phyloP scores from a whole-genome alignment of 2,329 filamentous ascomycete species.

The Metarhizium album region DNA sequence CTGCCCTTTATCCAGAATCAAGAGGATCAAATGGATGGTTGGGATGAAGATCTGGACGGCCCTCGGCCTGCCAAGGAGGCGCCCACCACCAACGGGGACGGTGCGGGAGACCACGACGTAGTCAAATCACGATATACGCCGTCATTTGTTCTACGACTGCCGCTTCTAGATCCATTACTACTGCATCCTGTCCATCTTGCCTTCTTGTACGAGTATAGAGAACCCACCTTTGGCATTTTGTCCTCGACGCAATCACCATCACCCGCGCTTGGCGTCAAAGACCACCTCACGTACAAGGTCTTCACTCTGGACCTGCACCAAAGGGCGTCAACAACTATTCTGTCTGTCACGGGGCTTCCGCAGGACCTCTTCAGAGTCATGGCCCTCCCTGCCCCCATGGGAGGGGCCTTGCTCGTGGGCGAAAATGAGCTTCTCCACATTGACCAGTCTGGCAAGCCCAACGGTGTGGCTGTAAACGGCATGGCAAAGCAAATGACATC shows the following conservation, averaged over 20 bases:
- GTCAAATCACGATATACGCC: conserved; percentile 60
- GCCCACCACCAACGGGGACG: conserved; percentile 24
- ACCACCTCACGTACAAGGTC: conserved; percentile 82
- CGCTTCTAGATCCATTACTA: conserved; percentile 76
- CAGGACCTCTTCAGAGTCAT: conserved; percentile 79
- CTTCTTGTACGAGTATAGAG: conserved; percentile 93
- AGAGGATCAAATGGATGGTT: conserved; percentile 84
- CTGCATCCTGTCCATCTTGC: conserved; percentile 84
- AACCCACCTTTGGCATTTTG: conserved; percentile 92
- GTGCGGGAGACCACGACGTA: conserved; percentile 7
- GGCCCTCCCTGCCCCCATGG: conserved; percentile 74
- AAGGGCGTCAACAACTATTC: conserved; percentile 80
- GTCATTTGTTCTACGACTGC: conserved; percentile 87
- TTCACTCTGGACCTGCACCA: conserved; percentile 93
- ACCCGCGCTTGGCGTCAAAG: conserved; percentile 70
- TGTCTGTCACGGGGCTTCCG: conserved; percentile 76
- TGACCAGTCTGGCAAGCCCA: conserved; percentile 89
- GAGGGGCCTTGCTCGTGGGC: conserved; percentile 78
- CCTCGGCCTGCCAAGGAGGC: conserved; percentile 43
- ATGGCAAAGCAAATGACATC: conserved; percentile 75
- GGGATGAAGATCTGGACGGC: conserved; percentile 72
- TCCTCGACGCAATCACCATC: conserved; percentile 67
- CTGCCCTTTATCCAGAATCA: conserved; percentile 80
- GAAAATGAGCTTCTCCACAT: conserved; percentile 89
- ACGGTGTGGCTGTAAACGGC: conserved; percentile 83